Evolutionary conservation across 1,284 basidiomycete species (phyloP).

Genomic region (Malassezia nana): DNA sequence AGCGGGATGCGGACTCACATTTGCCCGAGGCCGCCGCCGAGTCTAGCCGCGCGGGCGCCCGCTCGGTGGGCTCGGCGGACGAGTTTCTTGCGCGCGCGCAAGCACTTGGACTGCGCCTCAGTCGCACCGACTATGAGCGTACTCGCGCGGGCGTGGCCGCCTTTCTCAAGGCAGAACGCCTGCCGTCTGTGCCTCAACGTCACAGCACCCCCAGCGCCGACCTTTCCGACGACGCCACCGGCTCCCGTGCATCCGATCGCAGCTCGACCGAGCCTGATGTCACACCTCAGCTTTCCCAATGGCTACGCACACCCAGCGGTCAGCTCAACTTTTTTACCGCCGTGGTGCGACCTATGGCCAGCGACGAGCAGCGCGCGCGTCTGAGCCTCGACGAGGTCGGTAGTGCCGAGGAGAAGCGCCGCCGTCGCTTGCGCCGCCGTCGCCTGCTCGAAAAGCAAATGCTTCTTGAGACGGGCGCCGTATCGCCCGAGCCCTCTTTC

Average conservation of each 20-base stretch:
- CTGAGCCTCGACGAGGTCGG: conserved; percentile 33
- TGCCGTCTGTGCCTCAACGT: conserved; percentile 10
- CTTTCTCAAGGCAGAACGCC: conserved; percentile 40
- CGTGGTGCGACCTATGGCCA: conserved; percentile 18
- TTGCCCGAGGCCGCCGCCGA: not conserved
- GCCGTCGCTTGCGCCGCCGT: conserved; percentile 15
- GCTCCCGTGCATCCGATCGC: no score
- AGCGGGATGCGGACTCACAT: not conserved
- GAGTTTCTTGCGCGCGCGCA: conserved; percentile 43
- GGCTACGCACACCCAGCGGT: conserved; percentile 23
- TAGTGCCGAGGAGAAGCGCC: conserved; percentile 29
- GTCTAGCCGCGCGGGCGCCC: not conserved
- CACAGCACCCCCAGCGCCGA: not conserved
- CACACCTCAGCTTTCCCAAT: conserved; percentile 11
- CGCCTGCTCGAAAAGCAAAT: conserved; percentile 30
- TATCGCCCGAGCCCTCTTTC: not conserved
- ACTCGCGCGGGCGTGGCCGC: conserved; percentile 41
- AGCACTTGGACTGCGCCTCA: conserved; percentile 39
- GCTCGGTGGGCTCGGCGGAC: conserved; percentile 20
- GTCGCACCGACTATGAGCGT: conserved; percentile 42
- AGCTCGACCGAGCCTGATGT: not conserved
- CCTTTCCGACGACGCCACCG: not conserved
- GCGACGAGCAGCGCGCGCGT: conserved; percentile 11
- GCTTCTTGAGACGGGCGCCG: conserved; percentile 11
- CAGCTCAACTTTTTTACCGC: conserved; percentile 33